Base-by-base conservation (phyloP, 2,329 filamentous ascomycete species). In the Cylindrodendrum hubeiense region DNA sequence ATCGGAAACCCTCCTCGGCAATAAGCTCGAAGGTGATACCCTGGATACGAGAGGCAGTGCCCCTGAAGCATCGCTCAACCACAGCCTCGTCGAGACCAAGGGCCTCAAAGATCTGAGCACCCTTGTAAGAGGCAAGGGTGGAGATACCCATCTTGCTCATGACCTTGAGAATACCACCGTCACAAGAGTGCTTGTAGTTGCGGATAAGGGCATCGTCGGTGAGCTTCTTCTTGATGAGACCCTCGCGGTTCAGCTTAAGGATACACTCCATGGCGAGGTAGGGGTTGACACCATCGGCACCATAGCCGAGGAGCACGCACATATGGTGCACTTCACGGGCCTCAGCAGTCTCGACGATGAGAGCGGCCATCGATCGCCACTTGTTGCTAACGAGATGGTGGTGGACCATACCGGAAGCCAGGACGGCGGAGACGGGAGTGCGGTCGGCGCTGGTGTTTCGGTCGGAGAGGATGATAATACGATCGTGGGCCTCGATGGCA, bases 131-230 rank as follows among this genome's bases (percentile, higher is more conserved):
- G 76, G 95, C 94, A 49, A 98, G 86, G 33, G 95, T 98, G 7
- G 95, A 98, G 70, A 98, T 98, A 84, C 95, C 95, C 95, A 98
- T 98, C 86, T 98, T 98, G 80, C 92, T 96, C 95, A 98, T 98
- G 79, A 98, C 95, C 82, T 98, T 98, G 69, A 98, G 86, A 69
- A 98, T 97, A 83, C 95, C 95, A 76, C 95, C 95, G 73, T 98
- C 95, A 75, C 93, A 95, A 67, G 95, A 98, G 80, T 97, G 93
- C 84, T 97, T 97, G 87, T 98, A 98, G 84, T 98, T 98, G 75
- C 91, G 90, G 71, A 98, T 95, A 61, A 98, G 89, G 74, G 91
- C 87, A 66, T 97, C 91, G 63, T 96, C 89, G 21, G 87, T 88
- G 46, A 97, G 84, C 80, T 96, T 92, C 87, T 97, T 97, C 80